Percentiles rank a stretch among this genome's conserved stretches.
These are phyloP conservation scores for Venturia oleaginea DNA, from an alignment of 2,329 filamentous ascomycete genomes.

Conservation along the genomic window DNA sequence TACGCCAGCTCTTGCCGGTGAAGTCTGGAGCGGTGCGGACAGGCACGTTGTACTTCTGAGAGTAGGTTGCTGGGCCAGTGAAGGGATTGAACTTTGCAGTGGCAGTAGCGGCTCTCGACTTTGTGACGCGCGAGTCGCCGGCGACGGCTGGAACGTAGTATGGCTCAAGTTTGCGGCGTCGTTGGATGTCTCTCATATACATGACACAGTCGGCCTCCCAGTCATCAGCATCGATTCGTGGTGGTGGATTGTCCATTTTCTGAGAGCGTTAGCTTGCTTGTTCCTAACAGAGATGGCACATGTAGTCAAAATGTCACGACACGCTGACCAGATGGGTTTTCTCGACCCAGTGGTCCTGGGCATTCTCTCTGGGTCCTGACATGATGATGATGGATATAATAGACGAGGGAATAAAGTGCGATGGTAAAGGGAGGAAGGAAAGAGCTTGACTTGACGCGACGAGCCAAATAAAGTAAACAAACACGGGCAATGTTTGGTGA, in stretches of 20 bases:
- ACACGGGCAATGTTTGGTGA: not conserved
- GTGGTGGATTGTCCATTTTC: not conserved
- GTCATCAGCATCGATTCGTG: constrained; percentile 1
- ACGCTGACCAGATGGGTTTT: not conserved
- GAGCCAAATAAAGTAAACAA: not conserved
- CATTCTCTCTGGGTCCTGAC: no score
- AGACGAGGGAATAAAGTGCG: not conserved
- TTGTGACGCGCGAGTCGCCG: not conserved
- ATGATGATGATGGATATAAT: no score
- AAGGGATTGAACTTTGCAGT: constrained; percentile 1
- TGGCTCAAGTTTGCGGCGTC: not conserved
- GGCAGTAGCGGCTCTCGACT: not conserved
- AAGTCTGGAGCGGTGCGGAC: not conserved
- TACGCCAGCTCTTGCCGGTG: not conserved
- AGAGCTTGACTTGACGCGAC: not conserved
- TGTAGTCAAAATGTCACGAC: not conserved
- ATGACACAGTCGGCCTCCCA: constrained; percentile 2
- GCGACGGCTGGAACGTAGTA: constrained; percentile 1
- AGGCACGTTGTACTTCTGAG: not conserved
- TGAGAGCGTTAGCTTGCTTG: not conserved
- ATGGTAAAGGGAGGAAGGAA: not conserved
- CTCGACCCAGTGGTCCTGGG: not conserved
- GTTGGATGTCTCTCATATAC: not conserved
- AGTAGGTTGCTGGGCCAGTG: constrained; percentile 5
- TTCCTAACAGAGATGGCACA: not conserved